These are phyloP conservation scores for Lentinula raphanica DNA, from an alignment of 768 basidiomycete genomes.

Conservation along the genomic window DNA sequence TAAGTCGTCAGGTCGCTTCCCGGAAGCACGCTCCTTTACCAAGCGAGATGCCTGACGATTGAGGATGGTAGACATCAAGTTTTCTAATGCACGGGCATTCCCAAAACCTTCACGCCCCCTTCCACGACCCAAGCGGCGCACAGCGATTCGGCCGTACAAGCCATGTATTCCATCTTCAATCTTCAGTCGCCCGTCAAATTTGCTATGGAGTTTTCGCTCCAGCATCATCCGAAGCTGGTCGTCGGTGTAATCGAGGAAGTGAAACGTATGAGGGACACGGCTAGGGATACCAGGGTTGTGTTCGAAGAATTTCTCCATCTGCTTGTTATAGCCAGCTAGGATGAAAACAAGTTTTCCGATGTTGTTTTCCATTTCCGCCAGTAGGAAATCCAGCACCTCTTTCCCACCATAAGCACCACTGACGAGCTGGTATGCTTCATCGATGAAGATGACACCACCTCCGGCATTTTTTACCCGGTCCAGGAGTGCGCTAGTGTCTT, in stretches of 20 bases:
- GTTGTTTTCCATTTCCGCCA: constrained; percentile 73
- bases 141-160: constrained; percentile 32
- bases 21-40: constrained; percentile 21
- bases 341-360: constrained; percentile 63
- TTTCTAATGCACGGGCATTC: constrained; percentile 39
- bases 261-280: constrained; percentile 58
- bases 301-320: constrained; percentile 77
- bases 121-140: constrained; percentile 35
- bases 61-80: constrained; percentile 27
- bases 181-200: constrained; percentile 31
- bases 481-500: constrained; percentile 44
- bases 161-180: constrained; percentile 31
- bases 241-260: constrained; percentile 54
- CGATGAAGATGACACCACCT: constrained; percentile 64
- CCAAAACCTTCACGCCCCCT: constrained; percentile 37
- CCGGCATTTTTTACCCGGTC: constrained; percentile 38
- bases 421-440: constrained; percentile 68
- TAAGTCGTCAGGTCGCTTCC: constrained; percentile 26
- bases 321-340: constrained; percentile 62
- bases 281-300: constrained; percentile 67
- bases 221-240: constrained; percentile 34
- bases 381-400: constrained; percentile 62
- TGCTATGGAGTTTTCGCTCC: constrained; percentile 29
- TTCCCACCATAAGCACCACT: constrained; percentile 38
- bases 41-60: constrained; percentile 38